Evolutionary conservation across 441 rosid species (phyloP), one percentile per base, ranked within the genome.

Genomic region (Syzygium syzygioides): DNA sequence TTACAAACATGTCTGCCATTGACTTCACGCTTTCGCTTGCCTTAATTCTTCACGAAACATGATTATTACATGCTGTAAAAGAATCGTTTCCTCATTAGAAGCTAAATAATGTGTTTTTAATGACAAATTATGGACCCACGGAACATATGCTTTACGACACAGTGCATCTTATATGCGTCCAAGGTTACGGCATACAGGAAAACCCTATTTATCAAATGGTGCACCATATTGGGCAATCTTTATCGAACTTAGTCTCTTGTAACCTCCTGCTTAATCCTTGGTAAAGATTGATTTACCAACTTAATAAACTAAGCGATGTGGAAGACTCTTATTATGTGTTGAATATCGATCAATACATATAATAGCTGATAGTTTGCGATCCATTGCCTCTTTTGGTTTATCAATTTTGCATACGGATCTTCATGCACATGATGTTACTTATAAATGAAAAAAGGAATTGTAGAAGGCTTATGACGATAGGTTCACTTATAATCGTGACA

Each of bases 371-470:
- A 30, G 6, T 30, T 8, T 4, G 23, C 17, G 41, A 64, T 17
- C 3, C 3, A 5, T 64, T 0, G 1, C 12, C 32, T 30, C 1
- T 0, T 64, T 64, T 30, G 17, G 32, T 64, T 7, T 64, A 66
- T 64, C 41, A 8, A 15, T 64, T 54, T 14, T 54, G 55, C 55
- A 54, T 54, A 14, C 55, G 55, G 55, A 54, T 54, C 55, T 54
- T 54, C 55, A 1, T 54, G 18, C 55, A 15, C 55, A 4, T 14
- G 55, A 54, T 54, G 55, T 54, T 54, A 54, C 55, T 54, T 54
- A 54, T 54, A 54, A 54, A 54, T 54, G 55, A 54, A 14, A 14
- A 17, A 15, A 15, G 7, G 17, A 54, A 14, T 54, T 54, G 55
- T 53, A 14, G 55, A 14, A 53, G 55, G 18, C 15, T 54, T 54